Evolutionary conservation across 192 early-diverging fungal genomes (phyloP).

Genomic region (Chytriomyces confervae): DNA sequence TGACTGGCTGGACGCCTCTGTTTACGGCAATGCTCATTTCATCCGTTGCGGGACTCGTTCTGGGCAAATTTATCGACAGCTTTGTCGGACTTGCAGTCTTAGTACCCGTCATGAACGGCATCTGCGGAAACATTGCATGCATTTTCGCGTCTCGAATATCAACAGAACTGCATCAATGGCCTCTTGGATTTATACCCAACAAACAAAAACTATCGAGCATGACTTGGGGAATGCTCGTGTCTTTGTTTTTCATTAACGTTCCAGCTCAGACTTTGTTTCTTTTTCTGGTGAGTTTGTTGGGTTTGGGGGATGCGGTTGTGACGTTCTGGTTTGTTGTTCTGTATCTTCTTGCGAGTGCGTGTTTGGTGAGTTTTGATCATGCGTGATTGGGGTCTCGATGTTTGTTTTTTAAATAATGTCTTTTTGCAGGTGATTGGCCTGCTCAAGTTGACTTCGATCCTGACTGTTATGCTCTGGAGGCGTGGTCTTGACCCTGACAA

Average conservation of each 20-base stretch:
- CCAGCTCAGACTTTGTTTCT: conserved; percentile 36
- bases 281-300: conserved; percentile 16
- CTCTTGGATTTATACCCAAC: conserved; percentile 15
- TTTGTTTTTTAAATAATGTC: too few species aligned
- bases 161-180: conserved; percentile 40
- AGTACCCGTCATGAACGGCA: conserved; percentile 71
- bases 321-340: conserved; percentile 22
- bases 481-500: conserved; percentile 28
- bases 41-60: conserved; percentile 67
- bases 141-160: conserved; percentile 45
- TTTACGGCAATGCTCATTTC: conserved; percentile 73
- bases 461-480: conserved; percentile 3
- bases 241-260: conserved; percentile 36
- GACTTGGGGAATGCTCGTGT: conserved; percentile 11
- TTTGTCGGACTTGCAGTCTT: conserved; percentile 71
- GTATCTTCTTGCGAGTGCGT: conserved; percentile 6
- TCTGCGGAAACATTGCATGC: conserved; percentile 44
- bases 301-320: conserved; percentile 27
- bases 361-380: not conserved
- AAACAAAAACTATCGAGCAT: conserved; percentile 7
- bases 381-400: too few species aligned
- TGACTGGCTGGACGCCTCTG: conserved; percentile 77
- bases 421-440: conserved; percentile 9
- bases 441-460: conserved; percentile 3
- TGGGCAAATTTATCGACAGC: conserved; percentile 71